Percentiles rank a stretch among this genome's conserved stretches.
Evolutionary conservation across 2,329 filamentous ascomycete genomes (phyloP).

Genomic region (Fusarium aywerte): DNA sequence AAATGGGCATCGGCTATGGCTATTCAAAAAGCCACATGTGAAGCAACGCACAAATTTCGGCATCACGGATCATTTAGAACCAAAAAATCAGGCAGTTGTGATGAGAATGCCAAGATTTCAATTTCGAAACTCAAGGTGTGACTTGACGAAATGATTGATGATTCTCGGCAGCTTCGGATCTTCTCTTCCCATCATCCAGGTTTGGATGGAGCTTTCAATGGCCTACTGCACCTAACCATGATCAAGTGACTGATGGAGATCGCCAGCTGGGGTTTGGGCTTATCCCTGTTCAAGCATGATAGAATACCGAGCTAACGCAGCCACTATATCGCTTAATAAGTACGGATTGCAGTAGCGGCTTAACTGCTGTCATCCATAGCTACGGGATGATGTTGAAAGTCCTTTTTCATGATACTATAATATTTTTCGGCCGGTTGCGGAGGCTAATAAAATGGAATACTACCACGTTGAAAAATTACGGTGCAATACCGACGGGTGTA

Average conservation of each 20-base stretch:
- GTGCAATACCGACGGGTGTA: background rate
- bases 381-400: background rate
- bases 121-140: background rate
- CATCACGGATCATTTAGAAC: background rate
- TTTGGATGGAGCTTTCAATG: background rate
- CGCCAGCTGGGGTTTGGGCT: slow-evolving; percentile 1
- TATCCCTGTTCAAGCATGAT: slow-evolving; percentile 1
- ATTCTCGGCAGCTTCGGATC: slow-evolving; percentile 23
- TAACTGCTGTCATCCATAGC: slow-evolving; percentile 2
- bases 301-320: slow-evolving; percentile 9
- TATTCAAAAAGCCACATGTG: background rate
- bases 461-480: background rate
- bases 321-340: slow-evolving; percentile 10
- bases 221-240: background rate
- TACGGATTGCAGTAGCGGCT: background rate
- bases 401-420: background rate
- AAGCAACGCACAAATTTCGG: background rate
- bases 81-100: background rate
- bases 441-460: background rate
- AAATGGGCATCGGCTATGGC: background rate
- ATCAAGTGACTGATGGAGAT: slow-evolving; percentile 5
- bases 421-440: background rate
- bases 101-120: slow-evolving; percentile 15
- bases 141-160: background rate
- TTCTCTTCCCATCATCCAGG: background rate